Evolutionary conservation across 371 early-diverging fungal genomes (phyloP).

Genomic region (Batkoa obscura): DNA sequence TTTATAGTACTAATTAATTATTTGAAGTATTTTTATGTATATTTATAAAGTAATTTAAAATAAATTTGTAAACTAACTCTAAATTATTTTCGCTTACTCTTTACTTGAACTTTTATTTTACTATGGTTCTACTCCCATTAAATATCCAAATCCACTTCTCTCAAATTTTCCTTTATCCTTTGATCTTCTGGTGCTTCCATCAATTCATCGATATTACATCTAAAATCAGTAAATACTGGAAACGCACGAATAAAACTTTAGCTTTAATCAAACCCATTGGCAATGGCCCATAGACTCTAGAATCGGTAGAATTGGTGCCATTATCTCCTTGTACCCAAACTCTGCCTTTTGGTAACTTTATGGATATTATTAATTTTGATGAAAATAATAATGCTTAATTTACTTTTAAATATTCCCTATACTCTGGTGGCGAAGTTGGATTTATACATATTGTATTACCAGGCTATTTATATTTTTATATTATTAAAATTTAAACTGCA

Average conservation of each 20-base stretch:
- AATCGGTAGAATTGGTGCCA: constrained; percentile 57
- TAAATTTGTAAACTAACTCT: no score
- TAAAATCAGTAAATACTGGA: no score
- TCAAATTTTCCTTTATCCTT: no score
- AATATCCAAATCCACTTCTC: no score
- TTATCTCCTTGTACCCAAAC: constrained; percentile 69
- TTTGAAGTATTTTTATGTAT: no score
- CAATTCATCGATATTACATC: no score
- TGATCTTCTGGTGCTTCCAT: no score
- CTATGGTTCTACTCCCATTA: no score
- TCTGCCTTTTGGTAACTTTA: constrained; percentile 37
- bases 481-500: constrained; percentile 1
- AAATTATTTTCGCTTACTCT: no score
- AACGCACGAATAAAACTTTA: constrained; percentile 16
- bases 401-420: constrained; percentile 24
- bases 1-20: no score
- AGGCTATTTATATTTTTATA: constrained; percentile 19
- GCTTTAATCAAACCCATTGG: constrained; percentile 59
- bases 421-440: constrained; percentile 29
- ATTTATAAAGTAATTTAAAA: no score
- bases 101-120: no score
- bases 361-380: neutral
- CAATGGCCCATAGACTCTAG: constrained; percentile 64
- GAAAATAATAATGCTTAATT: neutral
- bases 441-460: constrained; percentile 50